Evolutionary conservation across 192 early-diverging fungal genomes (phyloP).

Genomic region (Rhizophagus clarus): DNA sequence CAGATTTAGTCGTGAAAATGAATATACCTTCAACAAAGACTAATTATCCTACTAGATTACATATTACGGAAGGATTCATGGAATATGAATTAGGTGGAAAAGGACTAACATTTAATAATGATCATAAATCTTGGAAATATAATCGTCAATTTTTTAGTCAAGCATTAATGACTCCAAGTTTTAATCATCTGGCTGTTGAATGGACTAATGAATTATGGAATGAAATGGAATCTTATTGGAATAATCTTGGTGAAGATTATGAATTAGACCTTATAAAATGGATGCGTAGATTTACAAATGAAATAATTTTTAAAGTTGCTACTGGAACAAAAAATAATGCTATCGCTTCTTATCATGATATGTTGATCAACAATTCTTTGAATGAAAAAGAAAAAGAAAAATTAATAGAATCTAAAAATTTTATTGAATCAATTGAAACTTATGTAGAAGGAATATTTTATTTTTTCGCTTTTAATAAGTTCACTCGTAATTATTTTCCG

Average conservation of each 20-base stretch:
- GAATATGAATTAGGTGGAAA: too few relatives aligned
- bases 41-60: not conserved
- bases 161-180: too few relatives aligned
- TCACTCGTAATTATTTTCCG: not conserved
- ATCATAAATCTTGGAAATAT: not conserved
- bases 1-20: not conserved
- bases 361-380: not conserved
- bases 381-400: not conserved
- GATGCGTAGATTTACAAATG: conserved; percentile 4
- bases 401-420: not conserved
- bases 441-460: not conserved
- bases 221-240: too few relatives aligned
- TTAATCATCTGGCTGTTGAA: too few relatives aligned
- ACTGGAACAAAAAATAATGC: not conserved
- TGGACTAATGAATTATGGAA: too few relatives aligned
- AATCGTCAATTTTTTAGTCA: too few relatives aligned
- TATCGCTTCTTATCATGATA: not conserved
- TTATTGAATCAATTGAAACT: not conserved
- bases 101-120: too few relatives aligned
- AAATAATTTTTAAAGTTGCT: not conserved
- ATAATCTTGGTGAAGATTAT: too few relatives aligned
- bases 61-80: too few relatives aligned
- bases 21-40: not conserved
- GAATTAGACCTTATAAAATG: too few relatives aligned
- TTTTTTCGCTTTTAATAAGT: not conserved